Conservation (phyloP, 2,329 filamentous ascomycete species). For the Trichothecium sympodiale region DNA sequence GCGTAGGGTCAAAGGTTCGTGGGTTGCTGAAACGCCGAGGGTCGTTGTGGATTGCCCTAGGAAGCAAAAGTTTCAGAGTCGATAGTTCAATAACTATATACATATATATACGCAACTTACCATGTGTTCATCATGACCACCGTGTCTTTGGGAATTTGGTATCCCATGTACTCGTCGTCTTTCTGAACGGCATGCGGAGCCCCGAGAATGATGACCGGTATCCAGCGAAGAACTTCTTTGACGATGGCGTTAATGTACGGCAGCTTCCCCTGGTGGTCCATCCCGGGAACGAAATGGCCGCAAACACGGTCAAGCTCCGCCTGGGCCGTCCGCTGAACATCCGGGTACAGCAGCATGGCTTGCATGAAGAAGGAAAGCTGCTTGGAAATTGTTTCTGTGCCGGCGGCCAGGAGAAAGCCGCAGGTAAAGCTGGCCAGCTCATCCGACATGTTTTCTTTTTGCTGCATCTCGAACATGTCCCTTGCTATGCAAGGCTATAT, state of each 20-base stretch:
- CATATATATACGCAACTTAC: conserved; percentile 9
- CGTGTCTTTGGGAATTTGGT: conserved; percentile 30
- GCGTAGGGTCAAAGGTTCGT: conserved; percentile 27
- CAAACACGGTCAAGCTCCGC: conserved; percentile 27
- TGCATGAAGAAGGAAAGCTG: conserved; percentile 27
- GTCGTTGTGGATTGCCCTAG: conserved; percentile 36
- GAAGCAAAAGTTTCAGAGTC: conserved; percentile 27
- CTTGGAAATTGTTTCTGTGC: conserved; percentile 4
- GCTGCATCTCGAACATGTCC: conserved; percentile 8
- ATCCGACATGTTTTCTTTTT: conserved; percentile 9
- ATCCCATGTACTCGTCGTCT: conserved; percentile 26
- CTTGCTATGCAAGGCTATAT: conserved; percentile 13
- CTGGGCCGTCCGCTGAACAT: conserved; percentile 26
- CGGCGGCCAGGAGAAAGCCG: conserved; percentile 5
- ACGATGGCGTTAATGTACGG: conserved; percentile 34
- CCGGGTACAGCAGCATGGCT: conserved; percentile 29
- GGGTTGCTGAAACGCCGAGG: conserved; percentile 27
- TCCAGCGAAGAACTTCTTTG: conserved; percentile 36
- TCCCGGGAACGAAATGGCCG: conserved; percentile 27
- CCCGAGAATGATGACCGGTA: conserved; percentile 25
- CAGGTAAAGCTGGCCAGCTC: conserved; percentile 11
- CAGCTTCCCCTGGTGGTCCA: conserved; percentile 26
- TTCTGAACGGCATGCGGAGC: conserved; percentile 24
- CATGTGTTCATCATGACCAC: conserved; percentile 30
- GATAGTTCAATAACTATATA: conserved; percentile 14